Conservation (phyloP, 352 stramenopile species). For the Phytophthora lateralis region DNA sequence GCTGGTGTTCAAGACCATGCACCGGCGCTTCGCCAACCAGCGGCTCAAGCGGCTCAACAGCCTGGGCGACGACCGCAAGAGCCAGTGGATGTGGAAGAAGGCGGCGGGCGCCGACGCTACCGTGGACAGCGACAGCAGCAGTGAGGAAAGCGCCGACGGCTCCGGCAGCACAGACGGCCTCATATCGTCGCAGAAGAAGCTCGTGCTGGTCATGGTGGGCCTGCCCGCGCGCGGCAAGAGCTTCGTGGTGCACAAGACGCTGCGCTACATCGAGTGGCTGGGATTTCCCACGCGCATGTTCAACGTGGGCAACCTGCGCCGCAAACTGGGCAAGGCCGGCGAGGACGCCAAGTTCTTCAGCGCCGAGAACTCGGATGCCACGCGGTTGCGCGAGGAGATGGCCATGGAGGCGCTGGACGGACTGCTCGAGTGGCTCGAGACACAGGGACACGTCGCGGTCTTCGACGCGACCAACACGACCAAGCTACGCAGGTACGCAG, state of each 20-base stretch:
- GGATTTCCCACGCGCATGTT: slow-evolving; percentile 93
- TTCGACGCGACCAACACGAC: slow-evolving; percentile 97
- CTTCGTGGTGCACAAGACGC: slow-evolving; percentile 94
- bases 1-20: slow-evolving; percentile 76
- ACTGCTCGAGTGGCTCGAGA: slow-evolving; percentile 92
- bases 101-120: slow-evolving; percentile 13
- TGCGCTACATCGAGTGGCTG: slow-evolving; percentile 94
- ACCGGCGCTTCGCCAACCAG: slow-evolving; percentile 76
- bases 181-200: slow-evolving; percentile 83
- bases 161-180: slow-evolving; percentile 46
- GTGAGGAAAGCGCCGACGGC: slow-evolving; percentile 36
- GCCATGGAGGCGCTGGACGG: slow-evolving; percentile 88
- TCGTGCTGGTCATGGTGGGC: slow-evolving; percentile 94
- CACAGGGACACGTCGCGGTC: slow-evolving; percentile 90
- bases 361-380: slow-evolving; percentile 84
- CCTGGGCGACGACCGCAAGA: slow-evolving; percentile 64
- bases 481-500: slow-evolving; percentile 55
- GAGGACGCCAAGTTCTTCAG: slow-evolving; percentile 93
- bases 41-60: slow-evolving; percentile 73
- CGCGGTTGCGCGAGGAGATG: slow-evolving; percentile 86
- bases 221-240: slow-evolving; percentile 95
- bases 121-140: slow-evolving; percentile 42
- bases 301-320: slow-evolving; percentile 94
- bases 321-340: slow-evolving; percentile 72
- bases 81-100: slow-evolving; percentile 82